These are phyloP conservation scores for Colletotrichum siamense DNA, from an alignment of 2,329 filamentous ascomycete species.

Conservation along the genomic window DNA sequence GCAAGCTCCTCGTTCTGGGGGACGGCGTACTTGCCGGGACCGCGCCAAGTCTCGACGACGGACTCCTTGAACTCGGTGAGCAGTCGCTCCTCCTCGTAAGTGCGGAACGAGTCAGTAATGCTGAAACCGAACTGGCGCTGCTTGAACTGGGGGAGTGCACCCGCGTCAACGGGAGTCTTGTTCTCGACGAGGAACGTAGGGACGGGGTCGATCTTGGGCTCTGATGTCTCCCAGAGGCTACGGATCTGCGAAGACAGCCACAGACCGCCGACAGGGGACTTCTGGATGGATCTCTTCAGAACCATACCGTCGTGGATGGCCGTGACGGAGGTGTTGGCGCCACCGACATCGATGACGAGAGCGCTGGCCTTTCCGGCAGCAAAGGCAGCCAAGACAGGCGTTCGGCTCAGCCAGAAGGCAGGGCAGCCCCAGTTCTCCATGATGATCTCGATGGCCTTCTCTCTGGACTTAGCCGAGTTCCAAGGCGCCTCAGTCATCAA, in stretches of 20 bases:
- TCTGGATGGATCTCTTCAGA: slow-evolving; percentile 86
- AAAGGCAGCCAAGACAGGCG: slow-evolving; percentile 88
- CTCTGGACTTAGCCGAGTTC: slow-evolving; percentile 86
- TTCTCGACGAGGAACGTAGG: slow-evolving; percentile 88
- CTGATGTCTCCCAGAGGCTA: slow-evolving; percentile 73
- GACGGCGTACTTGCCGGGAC: slow-evolving; percentile 70
- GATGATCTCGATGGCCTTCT: slow-evolving; percentile 93
- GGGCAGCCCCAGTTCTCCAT: slow-evolving; percentile 98
- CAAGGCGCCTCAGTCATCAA: slow-evolving; percentile 94
- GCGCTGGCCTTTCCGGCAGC: slow-evolving; percentile 92
- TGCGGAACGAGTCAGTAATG: slow-evolving; percentile 74
- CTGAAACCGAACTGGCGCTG: slow-evolving; percentile 72
- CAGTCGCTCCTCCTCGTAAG: slow-evolving; percentile 89
- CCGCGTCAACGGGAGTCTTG: slow-evolving; percentile 88
- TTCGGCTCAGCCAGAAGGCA: slow-evolving; percentile 91
- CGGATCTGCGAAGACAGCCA: slow-evolving; percentile 92
- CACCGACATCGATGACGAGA: slow-evolving; percentile 90
- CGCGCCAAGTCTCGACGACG: slow-evolving; percentile 91
- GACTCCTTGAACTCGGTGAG: slow-evolving; percentile 98
- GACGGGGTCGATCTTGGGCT: slow-evolving; percentile 75
- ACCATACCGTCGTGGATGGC: slow-evolving; percentile 95
- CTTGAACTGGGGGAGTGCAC: slow-evolving; percentile 77
- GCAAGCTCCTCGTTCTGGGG: slow-evolving; percentile 79
- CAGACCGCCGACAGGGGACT: slow-evolving; percentile 84
- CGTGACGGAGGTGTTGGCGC: slow-evolving; percentile 85